Evolutionary conservation across 495 filamentous ascomycete genomes (phyloP), one percentile per base, ranked within the genome.

Genomic region (Chaetomidium leptoderma): DNA sequence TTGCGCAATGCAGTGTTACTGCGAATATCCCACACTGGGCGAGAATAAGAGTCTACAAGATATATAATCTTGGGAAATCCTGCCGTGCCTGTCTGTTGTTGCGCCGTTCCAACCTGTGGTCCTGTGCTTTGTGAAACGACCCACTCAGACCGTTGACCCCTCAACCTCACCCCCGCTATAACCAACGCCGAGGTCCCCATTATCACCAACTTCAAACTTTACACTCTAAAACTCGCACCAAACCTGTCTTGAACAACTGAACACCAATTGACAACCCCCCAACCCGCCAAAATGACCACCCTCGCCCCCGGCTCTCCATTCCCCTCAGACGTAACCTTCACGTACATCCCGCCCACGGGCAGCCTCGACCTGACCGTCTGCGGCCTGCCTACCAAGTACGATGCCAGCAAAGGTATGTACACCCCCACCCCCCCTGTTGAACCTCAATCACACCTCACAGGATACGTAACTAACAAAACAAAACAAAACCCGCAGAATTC

Each of bases 251-350:
- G 1, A 49, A 21, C 46, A 21, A 21, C 46, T 4, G 32, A 33
- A 23, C n/a, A 21, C 3, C 19, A 23, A n/a, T 1, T 19, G 26
- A 1, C 9, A 2, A 35, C 19, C 5, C 30, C 30, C 7, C 29
- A 21, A 17, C 27, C 11, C 10, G 24, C 21, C 63, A 83, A 66
- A 70, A 91, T 91, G 89, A 71, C 88, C 73, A 75, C 78, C 61
- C 81, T 92, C 73, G 85, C 89, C 66, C 77, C 82, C 65, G 92
- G 91, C 68, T 88, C 95, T 70, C 78, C 77, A 69, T 95, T 97
- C 80, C 92, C 92, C 66, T 66, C 80, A 53, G 87, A 79, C 60
- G 88, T 95, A 17, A 75, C 76, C 63, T 96, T 96, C 74, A 88
- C 81, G 66, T 91, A 90, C 76, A 78, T 91, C 60, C 84, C 86